phyloP scores from a whole-genome alignment of 2,329 filamentous ascomycete genomes.

The Coleophoma crateriformis region DNA sequence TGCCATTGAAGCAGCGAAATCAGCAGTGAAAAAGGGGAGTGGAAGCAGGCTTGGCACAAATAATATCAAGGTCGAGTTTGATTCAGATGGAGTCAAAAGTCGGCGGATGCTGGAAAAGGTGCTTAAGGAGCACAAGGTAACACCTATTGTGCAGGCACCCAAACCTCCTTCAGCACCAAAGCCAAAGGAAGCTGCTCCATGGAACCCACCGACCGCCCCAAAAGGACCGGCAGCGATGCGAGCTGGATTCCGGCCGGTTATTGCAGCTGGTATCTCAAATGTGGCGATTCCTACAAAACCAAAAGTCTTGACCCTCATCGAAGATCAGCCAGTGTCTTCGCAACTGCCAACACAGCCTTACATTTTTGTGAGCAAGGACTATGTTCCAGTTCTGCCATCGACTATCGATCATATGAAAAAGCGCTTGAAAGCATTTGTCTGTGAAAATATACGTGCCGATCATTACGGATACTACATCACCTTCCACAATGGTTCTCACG shows the following conservation, averaged over 20 bases:
- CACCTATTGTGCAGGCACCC: slow-evolving; percentile 10
- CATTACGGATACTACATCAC: slow-evolving; percentile 83
- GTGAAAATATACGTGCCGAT: slow-evolving; percentile 79
- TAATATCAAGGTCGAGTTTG: slow-evolving; percentile 76
- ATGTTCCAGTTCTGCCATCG: slow-evolving; percentile 79
- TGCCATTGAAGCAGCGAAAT: slow-evolving; percentile 75
- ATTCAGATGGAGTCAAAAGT: slow-evolving; percentile 82
- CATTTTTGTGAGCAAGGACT: slow-evolving; percentile 81
- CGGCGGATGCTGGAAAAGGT: slow-evolving; percentile 70
- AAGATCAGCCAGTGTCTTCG: slow-evolving; percentile 53
- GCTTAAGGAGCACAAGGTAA: slow-evolving; percentile 56
- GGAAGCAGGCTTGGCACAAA: slow-evolving; percentile 75
- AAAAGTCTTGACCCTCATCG: slow-evolving; percentile 49
- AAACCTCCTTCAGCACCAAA: slow-evolving; percentile 28
- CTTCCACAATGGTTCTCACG: slow-evolving; percentile 74
- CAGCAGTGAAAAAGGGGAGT: slow-evolving; percentile 71
- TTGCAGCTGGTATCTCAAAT: slow-evolving; percentile 6
- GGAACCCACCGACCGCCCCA: slow-evolving; percentile 70
- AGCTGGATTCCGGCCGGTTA: slow-evolving; percentile 21
- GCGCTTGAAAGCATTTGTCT: slow-evolving; percentile 74
- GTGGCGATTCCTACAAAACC: slow-evolving; percentile 36
- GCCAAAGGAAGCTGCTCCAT: slow-evolving; percentile 32
- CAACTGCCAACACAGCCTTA: slow-evolving; percentile 78
- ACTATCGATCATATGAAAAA: slow-evolving; percentile 90
- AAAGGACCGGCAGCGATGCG: slow-evolving; percentile 58